Base-by-base conservation (phyloP, 2,329 filamentous ascomycete genomes). In the Colletotrichum cordylinicola region DNA sequence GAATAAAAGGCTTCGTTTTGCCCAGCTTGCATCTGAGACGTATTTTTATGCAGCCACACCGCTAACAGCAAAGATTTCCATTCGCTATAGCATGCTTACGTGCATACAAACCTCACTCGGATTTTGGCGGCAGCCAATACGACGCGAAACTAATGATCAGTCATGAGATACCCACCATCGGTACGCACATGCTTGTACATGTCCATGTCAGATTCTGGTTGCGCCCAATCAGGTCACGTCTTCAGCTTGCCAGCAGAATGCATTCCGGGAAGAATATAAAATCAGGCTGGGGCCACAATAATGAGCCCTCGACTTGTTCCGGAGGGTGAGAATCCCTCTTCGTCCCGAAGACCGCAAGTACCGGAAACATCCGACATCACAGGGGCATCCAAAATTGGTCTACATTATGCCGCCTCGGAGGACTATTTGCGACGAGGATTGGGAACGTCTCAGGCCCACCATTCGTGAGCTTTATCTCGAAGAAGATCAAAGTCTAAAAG, bases 301-400 rank as follows among this genome's bases (percentile, higher is more conserved):
- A 48, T 21, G 9, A 3, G 39, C 39, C 12, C 9, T 43, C 3
- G 18, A 12, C 18, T 4, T 12, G 18, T 7, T 1, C 5, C 39
- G 18, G 9, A 43, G 3, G 18, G 0, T 10, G 39, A 6, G 1
- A 10, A 43, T 1, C 1, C 39, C 8, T 43, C 5, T 43, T 6
- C 4, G 39, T n/a, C 39, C 2, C n/a, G 18, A 4, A 12, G 9
- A n/a, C 39, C 5, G 0, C 18, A n/a, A n/a, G 18, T 43, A 58
- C 0, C 55, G 16, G n/a, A n/a, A 29, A 58, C 4, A 6, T 15
- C n/a, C n/a, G n/a, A 18, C 8, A n/a, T 61, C 18, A n/a, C 18
- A 1, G 29, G 16, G 9, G 4, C 33, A 60, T 65, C 43, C 10
- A n/a, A 18, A 1, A 18, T 24, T 21, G 39, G 9, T 8, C 16